Evolutionary conservation across 2,329 filamentous ascomycete genomes (phyloP).

Genomic region (Ophiostoma ulmi): DNA sequence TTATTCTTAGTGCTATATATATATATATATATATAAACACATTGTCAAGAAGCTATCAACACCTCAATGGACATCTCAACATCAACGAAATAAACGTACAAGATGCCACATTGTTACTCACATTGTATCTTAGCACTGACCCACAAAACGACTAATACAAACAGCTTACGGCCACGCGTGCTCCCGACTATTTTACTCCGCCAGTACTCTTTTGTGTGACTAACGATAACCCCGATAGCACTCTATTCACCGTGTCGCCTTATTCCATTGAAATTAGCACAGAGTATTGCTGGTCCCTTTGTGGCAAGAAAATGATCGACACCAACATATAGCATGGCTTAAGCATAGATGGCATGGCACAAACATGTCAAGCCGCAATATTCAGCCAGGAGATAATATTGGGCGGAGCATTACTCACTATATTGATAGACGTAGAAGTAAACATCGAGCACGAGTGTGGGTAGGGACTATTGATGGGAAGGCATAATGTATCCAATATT

Average conservation of each 20-base stretch:
- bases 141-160: conserved; percentile 6
- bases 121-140: not conserved
- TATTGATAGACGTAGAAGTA: not conserved
- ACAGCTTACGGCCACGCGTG: not conserved
- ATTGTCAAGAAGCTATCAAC: too few relatives aligned
- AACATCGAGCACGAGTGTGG: not conserved
- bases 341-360: not conserved
- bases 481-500: not conserved
- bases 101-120: too few relatives aligned
- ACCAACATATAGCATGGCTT: not conserved
- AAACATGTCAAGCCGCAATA: not conserved
- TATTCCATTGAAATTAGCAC: not conserved
- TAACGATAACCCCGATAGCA: not conserved
- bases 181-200: not conserved
- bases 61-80: too few relatives aligned
- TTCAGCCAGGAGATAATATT: not conserved
- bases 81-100: too few relatives aligned
- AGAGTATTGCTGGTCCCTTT: not conserved
- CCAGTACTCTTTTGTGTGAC: not conserved
- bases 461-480: not conserved
- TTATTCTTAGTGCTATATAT: too few relatives aligned
- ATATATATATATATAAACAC: too few relatives aligned
- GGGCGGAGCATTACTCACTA: not conserved
- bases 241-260: not conserved
- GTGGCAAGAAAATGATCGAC: not conserved